phyloP scores from a whole-genome alignment of 176 grass and related monocot genomes.

The Elaeis guineensis region DNA sequence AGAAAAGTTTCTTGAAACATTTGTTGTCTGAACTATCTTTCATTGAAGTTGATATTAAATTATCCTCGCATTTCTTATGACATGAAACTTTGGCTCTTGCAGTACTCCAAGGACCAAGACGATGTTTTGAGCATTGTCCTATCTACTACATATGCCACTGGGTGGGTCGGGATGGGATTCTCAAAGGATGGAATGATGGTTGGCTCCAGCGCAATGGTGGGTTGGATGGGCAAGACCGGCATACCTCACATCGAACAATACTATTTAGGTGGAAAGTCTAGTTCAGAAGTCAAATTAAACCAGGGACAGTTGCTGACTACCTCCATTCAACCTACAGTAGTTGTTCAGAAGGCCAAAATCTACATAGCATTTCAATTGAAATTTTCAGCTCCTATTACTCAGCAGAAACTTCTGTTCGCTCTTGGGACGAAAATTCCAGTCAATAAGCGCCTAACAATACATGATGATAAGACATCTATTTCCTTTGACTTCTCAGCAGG shows the following conservation, averaged over 20 bases:
- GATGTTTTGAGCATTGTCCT: conserved; percentile 76
- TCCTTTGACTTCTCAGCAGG: conserved; percentile 81
- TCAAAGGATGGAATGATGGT: conserved; percentile 76
- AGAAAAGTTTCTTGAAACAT: too few relatives aligned
- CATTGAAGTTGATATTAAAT: background rate
- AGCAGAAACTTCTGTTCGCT: conserved; percentile 76
- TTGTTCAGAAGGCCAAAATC: conserved; percentile 77
- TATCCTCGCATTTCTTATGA: conserved; percentile 1
- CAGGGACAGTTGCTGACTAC: conserved; percentile 45
- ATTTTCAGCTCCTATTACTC: conserved; percentile 38
- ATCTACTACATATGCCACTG: conserved; percentile 62
- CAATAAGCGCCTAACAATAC: conserved; percentile 47
- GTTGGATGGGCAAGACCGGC: conserved; percentile 88
- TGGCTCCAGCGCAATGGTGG: conserved; percentile 85
- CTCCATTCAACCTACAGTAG: conserved; percentile 43
- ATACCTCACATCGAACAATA: conserved; percentile 47
- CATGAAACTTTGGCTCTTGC: conserved; percentile 17
- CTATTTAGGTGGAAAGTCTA: conserved; percentile 34
- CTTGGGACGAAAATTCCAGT: conserved; percentile 47
- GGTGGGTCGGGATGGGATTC: conserved; percentile 95
- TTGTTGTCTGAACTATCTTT: background rate
- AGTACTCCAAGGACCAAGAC: conserved; percentile 72
- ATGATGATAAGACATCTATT: conserved; percentile 73
- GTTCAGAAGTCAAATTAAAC: conserved; percentile 36
- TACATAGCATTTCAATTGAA: conserved; percentile 67